Conservation (phyloP, 208 protist species). For the Leishmania turanica region DNA sequence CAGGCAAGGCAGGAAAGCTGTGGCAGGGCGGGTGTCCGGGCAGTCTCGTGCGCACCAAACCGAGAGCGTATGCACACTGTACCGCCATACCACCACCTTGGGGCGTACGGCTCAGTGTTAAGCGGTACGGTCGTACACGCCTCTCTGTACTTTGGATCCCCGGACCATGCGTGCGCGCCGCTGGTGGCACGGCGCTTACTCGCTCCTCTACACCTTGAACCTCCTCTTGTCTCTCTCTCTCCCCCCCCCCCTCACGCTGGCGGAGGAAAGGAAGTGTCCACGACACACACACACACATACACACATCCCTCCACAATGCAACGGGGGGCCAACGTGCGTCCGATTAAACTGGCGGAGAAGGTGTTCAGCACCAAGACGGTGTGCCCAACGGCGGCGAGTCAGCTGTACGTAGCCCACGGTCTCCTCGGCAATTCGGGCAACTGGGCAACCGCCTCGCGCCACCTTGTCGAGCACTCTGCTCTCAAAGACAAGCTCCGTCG, state of each 20-base stretch:
- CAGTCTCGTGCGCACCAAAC: background rate
- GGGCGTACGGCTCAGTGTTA: background rate
- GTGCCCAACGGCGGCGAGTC: slow-evolving; percentile 24
- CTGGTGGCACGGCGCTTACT: no score
- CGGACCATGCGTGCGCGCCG: no score
- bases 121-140: no score
- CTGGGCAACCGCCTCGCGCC: slow-evolving; percentile 60
- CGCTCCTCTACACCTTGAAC: background rate
- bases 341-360: slow-evolving; percentile 34
- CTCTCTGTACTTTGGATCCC: no score
- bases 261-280: background rate
- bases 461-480: slow-evolving; percentile 45
- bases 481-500: slow-evolving; percentile 47
- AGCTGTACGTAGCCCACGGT: slow-evolving; percentile 74
- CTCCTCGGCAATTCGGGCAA: slow-evolving; percentile 80
- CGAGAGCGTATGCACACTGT: background rate
- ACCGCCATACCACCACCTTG: background rate
- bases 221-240: background rate
- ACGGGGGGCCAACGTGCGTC: slow-evolving; percentile 1
- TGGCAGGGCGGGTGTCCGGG: no score
- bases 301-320: slow-evolving; percentile 2
- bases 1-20: no score
- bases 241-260: no score
- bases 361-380: slow-evolving; percentile 28
- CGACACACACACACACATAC: background rate